phyloP scores from a whole-genome alignment of 1,139 yeast genomes.

The Saccharomyces hybrid region DNA sequence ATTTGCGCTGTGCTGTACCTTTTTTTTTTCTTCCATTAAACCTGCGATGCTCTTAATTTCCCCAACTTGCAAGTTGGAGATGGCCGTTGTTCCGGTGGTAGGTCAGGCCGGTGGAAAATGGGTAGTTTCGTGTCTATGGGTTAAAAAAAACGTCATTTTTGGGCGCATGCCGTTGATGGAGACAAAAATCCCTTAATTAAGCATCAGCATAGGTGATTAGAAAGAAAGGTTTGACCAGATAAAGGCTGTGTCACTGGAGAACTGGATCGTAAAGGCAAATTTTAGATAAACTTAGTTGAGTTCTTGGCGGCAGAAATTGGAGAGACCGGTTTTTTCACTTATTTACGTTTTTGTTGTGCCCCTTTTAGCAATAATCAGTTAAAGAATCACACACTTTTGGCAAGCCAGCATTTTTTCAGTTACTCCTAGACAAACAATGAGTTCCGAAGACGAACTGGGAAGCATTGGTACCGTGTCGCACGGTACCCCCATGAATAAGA shows the following conservation, averaged over 20 bases:
- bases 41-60: background rate
- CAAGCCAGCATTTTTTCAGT: no score
- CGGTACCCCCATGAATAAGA: slow-evolving; percentile 8
- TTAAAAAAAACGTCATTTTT: background rate
- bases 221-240: background rate
- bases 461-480: background rate
- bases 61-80: background rate
- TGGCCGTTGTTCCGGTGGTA: background rate
- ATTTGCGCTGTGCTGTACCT: background rate
- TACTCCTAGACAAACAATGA: background rate
- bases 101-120: background rate
- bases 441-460: slow-evolving; percentile 7
- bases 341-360: no score
- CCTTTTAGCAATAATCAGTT: no score
- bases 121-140: background rate
- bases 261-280: background rate
- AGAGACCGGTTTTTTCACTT: background rate
- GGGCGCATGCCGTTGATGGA: background rate
- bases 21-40: background rate
- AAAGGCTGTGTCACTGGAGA: background rate
- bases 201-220: background rate
- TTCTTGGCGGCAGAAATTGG: background rate
- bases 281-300: background rate
- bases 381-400: no score
- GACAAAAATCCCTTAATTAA: background rate